Evolutionary conservation across 2,329 filamentous ascomycete species (phyloP).

Genomic region (Xylaria sp.): DNA sequence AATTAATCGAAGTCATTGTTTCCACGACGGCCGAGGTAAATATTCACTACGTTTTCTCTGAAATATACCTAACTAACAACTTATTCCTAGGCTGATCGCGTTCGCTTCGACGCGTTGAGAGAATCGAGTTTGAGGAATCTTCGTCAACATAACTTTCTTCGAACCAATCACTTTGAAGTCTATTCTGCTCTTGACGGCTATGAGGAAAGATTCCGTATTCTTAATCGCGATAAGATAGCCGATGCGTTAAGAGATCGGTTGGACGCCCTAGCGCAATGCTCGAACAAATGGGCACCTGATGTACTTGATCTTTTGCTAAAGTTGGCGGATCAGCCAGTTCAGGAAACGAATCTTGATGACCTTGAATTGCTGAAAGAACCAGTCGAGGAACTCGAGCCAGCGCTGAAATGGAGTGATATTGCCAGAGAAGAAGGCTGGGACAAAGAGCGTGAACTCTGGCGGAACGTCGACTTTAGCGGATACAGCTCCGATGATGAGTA

Average conservation of each 20-base stretch:
- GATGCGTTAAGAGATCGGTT: conserved; percentile 72
- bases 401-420: conserved; percentile 82
- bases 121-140: conserved; percentile 64
- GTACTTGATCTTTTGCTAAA: conserved; percentile 81
- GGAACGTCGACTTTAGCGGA: conserved; percentile 71
- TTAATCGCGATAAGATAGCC: conserved; percentile 82
- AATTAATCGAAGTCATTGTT: conserved; percentile 75
- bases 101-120: conserved; percentile 57
- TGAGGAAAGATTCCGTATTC: conserved; percentile 86
- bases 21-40: conserved; percentile 65
- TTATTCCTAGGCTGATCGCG: conserved; percentile 45
- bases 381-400: conserved; percentile 56
- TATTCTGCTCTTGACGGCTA: conserved; percentile 73
- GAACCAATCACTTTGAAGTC: conserved; percentile 82
- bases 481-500: conserved; percentile 73
- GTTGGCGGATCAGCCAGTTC: conserved; percentile 82
- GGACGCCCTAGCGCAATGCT: conserved; percentile 64
- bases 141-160: conserved; percentile 66
- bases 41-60: conserved; percentile 17
- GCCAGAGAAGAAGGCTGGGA: conserved; percentile 79
- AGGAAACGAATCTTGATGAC: conserved; percentile 73
- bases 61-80: conserved; percentile 2
- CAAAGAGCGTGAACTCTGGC: conserved; percentile 75
- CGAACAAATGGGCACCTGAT: conserved; percentile 79
- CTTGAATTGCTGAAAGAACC: conserved; percentile 66